These are phyloP conservation scores for Stramenopiles sp. DNA, from an alignment of 352 stramenopile species.

Conservation along the genomic window DNA sequence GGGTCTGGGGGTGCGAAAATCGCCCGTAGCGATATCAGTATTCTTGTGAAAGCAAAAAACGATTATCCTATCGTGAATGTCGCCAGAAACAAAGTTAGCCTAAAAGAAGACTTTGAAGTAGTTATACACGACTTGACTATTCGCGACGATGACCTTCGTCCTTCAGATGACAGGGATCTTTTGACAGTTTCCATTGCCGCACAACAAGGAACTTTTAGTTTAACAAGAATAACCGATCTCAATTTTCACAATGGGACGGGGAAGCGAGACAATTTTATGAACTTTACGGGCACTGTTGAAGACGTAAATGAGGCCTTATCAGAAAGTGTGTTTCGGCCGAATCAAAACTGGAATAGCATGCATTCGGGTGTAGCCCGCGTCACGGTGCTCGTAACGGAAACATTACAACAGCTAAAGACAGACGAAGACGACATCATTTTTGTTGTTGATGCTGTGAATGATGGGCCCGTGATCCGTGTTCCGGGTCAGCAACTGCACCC, in stretches of 20 bases:
- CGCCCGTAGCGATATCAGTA: background rate
- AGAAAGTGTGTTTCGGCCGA: background rate
- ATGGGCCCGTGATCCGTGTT: background rate
- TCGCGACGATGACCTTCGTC: background rate
- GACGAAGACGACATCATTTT: background rate
- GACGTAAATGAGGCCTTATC: conserved; percentile 24
- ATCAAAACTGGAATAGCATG: background rate
- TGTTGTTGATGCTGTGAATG: background rate
- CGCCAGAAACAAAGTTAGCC: background rate
- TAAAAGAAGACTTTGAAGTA: background rate
- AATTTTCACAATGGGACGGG: conserved; percentile 12
- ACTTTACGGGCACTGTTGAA: conserved; percentile 22
- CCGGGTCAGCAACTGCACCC: background rate
- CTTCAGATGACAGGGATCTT: background rate
- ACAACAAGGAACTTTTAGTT: background rate
- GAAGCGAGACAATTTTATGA: background rate
- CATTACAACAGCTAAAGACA: background rate
- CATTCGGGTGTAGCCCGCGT: background rate
- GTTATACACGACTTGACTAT: background rate
- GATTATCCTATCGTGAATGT: background rate
- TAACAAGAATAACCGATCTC: background rate
- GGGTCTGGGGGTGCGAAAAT: conserved; percentile 16
- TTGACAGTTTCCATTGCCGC: background rate
- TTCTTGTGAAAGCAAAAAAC: background rate
- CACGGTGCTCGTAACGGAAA: background rate